Conservation (phyloP, 2,329 filamentous ascomycete genomes). For the Alternaria sp. region DNA sequence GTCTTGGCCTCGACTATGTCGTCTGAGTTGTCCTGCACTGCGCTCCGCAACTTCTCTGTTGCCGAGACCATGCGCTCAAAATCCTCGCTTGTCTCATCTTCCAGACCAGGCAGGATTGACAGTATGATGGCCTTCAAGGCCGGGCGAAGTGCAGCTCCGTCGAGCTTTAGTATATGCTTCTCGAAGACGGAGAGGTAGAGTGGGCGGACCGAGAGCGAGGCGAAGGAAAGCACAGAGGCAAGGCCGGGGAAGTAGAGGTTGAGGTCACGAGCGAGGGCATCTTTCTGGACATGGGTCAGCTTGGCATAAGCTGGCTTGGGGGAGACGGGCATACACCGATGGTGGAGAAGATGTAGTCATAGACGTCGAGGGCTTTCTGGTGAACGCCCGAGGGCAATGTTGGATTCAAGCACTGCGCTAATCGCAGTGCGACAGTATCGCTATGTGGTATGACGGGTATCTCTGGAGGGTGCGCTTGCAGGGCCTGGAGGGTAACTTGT, state of each 20-base stretch:
- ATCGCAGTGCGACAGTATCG: conserved; percentile 80
- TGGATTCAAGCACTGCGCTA: conserved; percentile 94
- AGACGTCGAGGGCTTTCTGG: conserved; percentile 95
- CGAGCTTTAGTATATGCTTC: conserved; percentile 74
- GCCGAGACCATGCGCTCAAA: conserved; percentile 86
- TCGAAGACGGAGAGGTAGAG: conserved; percentile 86
- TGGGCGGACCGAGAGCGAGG: conserved; percentile 87
- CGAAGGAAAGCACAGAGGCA: conserved; percentile 88
- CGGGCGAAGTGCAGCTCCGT: conserved; percentile 75
- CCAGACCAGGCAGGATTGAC: conserved; percentile 85
- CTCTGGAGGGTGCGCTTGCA: conserved; percentile 82
- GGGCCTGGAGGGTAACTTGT: conserved; percentile 62
- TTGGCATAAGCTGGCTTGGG: conserved; percentile 9
- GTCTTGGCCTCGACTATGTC: conserved; percentile 49
- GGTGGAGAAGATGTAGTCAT: conserved; percentile 83
- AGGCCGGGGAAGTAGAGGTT: conserved; percentile 89
- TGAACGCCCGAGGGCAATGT: conserved; percentile 93
- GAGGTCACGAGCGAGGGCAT: conserved; percentile 81
- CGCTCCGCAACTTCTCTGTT: conserved; percentile 76
- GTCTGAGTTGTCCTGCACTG: conserved; percentile 62
- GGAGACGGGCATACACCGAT: conserved; percentile 66
- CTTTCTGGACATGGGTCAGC: conserved; percentile 55
- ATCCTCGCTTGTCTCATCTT: conserved; percentile 96
- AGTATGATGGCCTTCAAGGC: conserved; percentile 90
- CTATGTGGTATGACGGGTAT: conserved; percentile 80